These are phyloP conservation scores for Cicer yamashitae DNA, from an alignment of 306 rosid species.

Conservation along the genomic window DNA sequence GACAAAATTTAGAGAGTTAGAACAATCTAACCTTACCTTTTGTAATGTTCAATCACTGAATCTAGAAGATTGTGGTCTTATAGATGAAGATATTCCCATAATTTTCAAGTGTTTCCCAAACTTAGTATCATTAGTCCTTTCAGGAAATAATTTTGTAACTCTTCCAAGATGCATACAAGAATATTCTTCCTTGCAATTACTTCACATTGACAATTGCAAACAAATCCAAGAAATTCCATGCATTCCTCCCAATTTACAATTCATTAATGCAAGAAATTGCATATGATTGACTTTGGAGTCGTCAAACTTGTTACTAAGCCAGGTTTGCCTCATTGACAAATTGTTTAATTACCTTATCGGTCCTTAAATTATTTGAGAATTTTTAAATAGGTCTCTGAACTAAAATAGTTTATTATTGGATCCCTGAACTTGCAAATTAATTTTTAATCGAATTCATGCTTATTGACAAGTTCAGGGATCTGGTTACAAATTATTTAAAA, in stretches of 20 bases:
- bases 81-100: slow-evolving; percentile 55
- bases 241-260: slow-evolving; percentile 45
- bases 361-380: background rate
- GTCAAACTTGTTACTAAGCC: slow-evolving; percentile 21
- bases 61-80: slow-evolving; percentile 48
- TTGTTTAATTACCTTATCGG: background rate
- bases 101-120: slow-evolving; percentile 50
- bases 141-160: slow-evolving; percentile 42
- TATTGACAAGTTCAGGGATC: too few relatives aligned
- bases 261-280: slow-evolving; percentile 50
- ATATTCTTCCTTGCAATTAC: slow-evolving; percentile 38
- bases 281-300: slow-evolving; percentile 42
- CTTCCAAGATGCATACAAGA: slow-evolving; percentile 47
- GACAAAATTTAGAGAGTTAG: slow-evolving; percentile 40
- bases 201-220: slow-evolving; percentile 49
- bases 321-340: slow-evolving; percentile 2
- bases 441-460: too few relatives aligned
- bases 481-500: too few relatives aligned
- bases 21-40: slow-evolving; percentile 20
- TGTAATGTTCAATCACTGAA: slow-evolving; percentile 44
- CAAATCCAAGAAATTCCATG: slow-evolving; percentile 41
- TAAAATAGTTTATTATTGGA: background rate
- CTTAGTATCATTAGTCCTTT: slow-evolving; percentile 43
- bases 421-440: too few relatives aligned
- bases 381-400: background rate